Base-by-base conservation (phyloP, 2,329 filamentous ascomycete species). In the Monilinia fructigena region DNA sequence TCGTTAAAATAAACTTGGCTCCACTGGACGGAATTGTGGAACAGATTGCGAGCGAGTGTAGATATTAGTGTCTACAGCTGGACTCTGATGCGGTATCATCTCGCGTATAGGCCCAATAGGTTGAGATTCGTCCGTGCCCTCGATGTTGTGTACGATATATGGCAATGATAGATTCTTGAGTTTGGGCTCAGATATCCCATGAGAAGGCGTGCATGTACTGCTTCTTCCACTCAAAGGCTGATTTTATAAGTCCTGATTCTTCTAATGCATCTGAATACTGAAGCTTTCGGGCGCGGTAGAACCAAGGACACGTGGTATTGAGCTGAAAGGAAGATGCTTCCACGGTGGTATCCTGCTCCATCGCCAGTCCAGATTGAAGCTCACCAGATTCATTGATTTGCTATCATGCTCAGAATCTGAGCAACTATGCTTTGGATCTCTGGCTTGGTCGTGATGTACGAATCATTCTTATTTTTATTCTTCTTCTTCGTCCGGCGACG, bases 341-440 rank as follows among this genome's bases (percentile, higher is more conserved):
- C 42, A 50, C 28, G 12, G 1, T 38, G 20, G 8, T 16, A 5
- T 42, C 56, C 31, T 60, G 42, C 20, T 6, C 14, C 6, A 60
- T 16, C 14, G 1, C 5, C 6, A 6, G 31, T 1, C 1, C 2
- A 4, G 35, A 4, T 16, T 23, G 18, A 1, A 16, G 0, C 7
- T 26, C 31, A 20, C 2, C 2, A 8, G 1, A 61, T 20, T 11
- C 28, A 7, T 40, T 4, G n/a, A 12, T 26, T 20, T 14, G 26
- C 20, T 8, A 20, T 61, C 8, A 4, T 26, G 14, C 35, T 26
- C 7, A 26, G 4, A 3, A 10, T 61, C 1, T 26, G 0, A 31
- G n/a, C 20, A 61, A 11, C n/a, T 23, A 3, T 23, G 45, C 5
- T 38, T 61, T 35, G 5, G 26, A 23, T 20, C 11, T 55, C 31